A percentile compares a stretch with the other conserved stretches of the same genome.
phyloP scores from a whole-genome alignment of 2,329 filamentous ascomycete genomes.

The Alternaria ventricosa region DNA sequence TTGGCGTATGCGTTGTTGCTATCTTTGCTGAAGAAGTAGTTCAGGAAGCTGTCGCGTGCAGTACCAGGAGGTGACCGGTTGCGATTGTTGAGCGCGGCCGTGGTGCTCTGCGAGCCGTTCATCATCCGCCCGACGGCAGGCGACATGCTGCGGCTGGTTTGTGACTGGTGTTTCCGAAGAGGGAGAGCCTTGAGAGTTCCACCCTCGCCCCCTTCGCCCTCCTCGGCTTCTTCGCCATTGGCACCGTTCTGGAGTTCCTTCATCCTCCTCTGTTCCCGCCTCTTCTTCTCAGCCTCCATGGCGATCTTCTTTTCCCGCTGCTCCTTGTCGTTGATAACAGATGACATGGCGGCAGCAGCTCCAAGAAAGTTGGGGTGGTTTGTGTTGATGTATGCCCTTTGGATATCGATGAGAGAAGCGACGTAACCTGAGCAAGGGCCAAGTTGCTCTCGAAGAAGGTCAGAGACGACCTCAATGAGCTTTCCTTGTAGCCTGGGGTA shows the following conservation, averaged over 20 bases:
- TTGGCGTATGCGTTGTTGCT: conserved; percentile 59
- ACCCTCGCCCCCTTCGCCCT: conserved; percentile 64
- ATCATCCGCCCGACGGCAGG: conserved; percentile 73
- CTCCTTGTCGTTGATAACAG: conserved; percentile 92
- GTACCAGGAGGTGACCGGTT: conserved; percentile 65
- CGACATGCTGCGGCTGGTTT: conserved; percentile 78
- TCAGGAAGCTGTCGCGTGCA: conserved; percentile 91
- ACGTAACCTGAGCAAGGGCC: conserved; percentile 91
- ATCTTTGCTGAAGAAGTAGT: conserved; percentile 99
- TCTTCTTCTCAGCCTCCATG: conserved; percentile 81
- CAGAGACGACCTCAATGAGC: conserved; percentile 96
- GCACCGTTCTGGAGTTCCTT: conserved; percentile 75
- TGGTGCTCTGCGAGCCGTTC: conserved; percentile 64
- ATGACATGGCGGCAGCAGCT: conserved; percentile 95
- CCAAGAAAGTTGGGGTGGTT: conserved; percentile 99
- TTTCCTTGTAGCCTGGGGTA: conserved; percentile 95
- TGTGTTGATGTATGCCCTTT: conserved; percentile 98
- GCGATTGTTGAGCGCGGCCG: conserved; percentile 69
- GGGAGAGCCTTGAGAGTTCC: conserved; percentile 64
- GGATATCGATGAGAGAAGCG: conserved; percentile 95
- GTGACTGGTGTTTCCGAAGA: conserved; percentile 66
- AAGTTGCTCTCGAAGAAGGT: conserved; percentile 88
- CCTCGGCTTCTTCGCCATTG: conserved; percentile 66
- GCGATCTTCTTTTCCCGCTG: conserved; percentile 88
- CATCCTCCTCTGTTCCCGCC: conserved; percentile 79